phyloP scores from a whole-genome alignment of 305 asterid species.

The Lippia alba region DNA sequence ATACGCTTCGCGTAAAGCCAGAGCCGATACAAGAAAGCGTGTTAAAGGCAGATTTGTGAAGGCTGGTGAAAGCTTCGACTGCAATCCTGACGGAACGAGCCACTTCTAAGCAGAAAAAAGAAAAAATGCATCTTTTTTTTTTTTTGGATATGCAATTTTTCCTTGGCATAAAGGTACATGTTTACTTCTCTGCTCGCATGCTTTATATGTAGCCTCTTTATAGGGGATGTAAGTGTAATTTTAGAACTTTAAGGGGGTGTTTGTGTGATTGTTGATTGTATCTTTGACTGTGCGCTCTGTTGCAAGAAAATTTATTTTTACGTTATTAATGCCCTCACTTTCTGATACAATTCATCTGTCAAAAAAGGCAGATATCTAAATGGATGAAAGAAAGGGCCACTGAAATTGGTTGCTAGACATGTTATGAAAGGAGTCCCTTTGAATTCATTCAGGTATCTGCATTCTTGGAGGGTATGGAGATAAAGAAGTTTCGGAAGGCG shows the following conservation, averaged over 20 bases:
- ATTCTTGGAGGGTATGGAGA: neutral
- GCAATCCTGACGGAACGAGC: conserved; percentile 51
- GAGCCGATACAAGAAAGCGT: conserved; percentile 87
- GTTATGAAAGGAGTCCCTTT: neutral
- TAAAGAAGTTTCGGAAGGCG: neutral
- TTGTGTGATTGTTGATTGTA: neutral
- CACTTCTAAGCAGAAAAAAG: conserved; percentile 34
- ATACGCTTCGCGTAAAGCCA: conserved; percentile 85
- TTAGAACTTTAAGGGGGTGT: neutral
- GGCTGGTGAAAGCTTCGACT: conserved; percentile 66
- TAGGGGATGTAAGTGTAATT: neutral
- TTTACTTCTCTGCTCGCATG: neutral
- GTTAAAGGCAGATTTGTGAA: conserved; percentile 91
- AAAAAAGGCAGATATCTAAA: conserved; percentile 22
- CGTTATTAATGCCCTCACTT: neutral
- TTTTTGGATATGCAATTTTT: neutral
- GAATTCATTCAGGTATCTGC: conserved; percentile 21
- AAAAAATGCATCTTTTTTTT: neutral
- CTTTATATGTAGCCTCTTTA: neutral
- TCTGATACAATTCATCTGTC: conserved; percentile 23
- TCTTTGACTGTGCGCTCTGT: too few species aligned
- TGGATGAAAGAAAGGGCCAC: conserved; percentile 23
- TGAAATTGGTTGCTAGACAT: conserved; percentile 26
- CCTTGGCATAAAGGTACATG: conserved; percentile 31
- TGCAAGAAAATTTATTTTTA: neutral